Evolutionary conservation across 2,329 filamentous ascomycete species (phyloP), one percentile per base, ranked within the genome.

Genomic region (Trichoderma lentiforme): DNA sequence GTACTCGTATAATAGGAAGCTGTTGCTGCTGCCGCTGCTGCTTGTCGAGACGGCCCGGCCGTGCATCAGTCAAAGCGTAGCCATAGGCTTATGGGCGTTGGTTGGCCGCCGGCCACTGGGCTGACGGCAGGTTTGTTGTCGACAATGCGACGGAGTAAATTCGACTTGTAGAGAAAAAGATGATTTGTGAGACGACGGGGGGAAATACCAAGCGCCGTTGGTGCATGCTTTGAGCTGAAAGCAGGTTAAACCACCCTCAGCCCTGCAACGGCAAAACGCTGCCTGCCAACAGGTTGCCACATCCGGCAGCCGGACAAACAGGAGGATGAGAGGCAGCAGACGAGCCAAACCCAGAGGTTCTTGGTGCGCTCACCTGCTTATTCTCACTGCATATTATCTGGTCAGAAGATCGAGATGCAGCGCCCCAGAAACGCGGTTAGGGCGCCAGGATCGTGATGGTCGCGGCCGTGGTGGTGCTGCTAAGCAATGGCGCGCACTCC

Each of bases 381-480:
- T 53, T 71, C 69, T 64, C 61, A 65, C 69, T 65, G 58, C 61
- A 65, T 65, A 58, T 65, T 51, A 61, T 71, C 32, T 65, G 47
- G 69, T 71, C 69, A 71, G 69, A 47, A 71, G 69, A 71, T 65
- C 69, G 69, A 71, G 69, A 71, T 71, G 53, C 61, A 58, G n/a
- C 61, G 61, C 61, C 61, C 68, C 61, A 64, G 58, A 39, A 63
- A 70, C 36, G 60, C 68, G 68, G 68, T 64, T 70, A 57, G 51
- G 51, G 61, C 57, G 66, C 66, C 66, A 69, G 66, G 57, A 62
- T 69, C 66, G 56, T 36, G n/a, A 43, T 69, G 36, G 57, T 65
- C 36, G 32, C 15, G 24, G 57, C 24, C 26, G 32, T 32, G 51
- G 32, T 58, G 64, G 26, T 58, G 53, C 26, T 58, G 43, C 64